Conservation (phyloP, 805 yeast species). For the Schwanniomyces pseudopolymorphus region DNA sequence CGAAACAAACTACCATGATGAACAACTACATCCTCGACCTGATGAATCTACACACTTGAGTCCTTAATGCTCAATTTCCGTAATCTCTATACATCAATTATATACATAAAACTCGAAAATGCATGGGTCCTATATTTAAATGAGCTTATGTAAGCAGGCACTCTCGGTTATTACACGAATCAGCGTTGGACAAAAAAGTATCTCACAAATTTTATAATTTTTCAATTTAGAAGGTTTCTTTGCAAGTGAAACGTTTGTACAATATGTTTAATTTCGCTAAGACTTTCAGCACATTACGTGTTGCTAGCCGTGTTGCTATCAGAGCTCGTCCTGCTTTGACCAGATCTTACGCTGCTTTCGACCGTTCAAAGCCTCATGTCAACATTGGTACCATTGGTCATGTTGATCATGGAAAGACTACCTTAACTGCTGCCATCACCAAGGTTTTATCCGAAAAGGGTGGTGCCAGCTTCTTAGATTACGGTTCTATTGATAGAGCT, state of each 20-base stretch:
- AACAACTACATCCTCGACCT: background rate
- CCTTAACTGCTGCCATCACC: conserved; percentile 97
- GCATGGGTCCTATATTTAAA: no score
- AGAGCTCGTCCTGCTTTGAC: conserved; percentile 28
- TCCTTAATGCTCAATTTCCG: background rate
- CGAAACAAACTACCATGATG: conserved; percentile 22
- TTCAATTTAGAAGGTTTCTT: background rate
- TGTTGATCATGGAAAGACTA: conserved; percentile 98
- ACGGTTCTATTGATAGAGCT: conserved; percentile 91
- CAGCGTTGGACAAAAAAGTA: background rate
- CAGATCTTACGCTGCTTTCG: conserved; percentile 68
- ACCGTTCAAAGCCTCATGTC: conserved; percentile 94
- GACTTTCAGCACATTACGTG: conserved; percentile 28
- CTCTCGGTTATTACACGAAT: background rate
- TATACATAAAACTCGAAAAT: no score
- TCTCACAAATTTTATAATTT: background rate
- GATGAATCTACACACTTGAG: background rate
- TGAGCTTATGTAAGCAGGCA: background rate
- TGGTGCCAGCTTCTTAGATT: conserved; percentile 92
- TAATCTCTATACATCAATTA: background rate
- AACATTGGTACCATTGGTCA: conserved; percentile 98
- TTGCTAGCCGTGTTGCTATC: conserved; percentile 19
- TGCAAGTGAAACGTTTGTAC: background rate
- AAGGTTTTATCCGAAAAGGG: conserved; percentile 85
- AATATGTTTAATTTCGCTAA: conserved; percentile 24